These are phyloP conservation scores for Pulicaria dysenterica DNA, from an alignment of 129 eudicot species.

Conservation along the genomic window DNA sequence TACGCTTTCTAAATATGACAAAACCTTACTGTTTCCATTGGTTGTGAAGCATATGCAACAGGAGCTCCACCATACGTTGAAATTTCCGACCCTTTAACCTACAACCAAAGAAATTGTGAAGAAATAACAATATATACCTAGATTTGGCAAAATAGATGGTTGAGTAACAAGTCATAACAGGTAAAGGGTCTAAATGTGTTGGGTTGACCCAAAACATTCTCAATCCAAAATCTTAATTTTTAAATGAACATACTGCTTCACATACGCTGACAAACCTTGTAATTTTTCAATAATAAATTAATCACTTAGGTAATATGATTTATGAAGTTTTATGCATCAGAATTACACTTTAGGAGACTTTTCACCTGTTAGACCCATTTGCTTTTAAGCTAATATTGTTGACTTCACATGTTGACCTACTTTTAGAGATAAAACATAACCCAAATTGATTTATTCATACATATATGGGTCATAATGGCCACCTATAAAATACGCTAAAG, in stretches of 20 bases:
- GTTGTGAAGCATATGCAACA: slow-evolving; percentile 73
- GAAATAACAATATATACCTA: neutral
- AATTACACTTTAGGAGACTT: neutral
- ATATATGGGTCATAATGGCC: neutral
- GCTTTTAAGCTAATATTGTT: neutral
- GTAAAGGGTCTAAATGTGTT: neutral
- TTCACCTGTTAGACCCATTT: neutral
- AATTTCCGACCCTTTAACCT: slow-evolving; percentile 92
- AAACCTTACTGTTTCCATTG: slow-evolving; percentile 77
- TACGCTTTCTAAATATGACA: neutral
- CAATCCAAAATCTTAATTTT: neutral
- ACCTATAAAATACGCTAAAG: slow-evolving; percentile 5
- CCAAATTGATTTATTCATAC: neutral
- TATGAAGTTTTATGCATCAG: slow-evolving; percentile 3
- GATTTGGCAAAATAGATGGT: neutral
- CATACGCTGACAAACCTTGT: neutral
- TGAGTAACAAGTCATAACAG: neutral
- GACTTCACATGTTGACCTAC: neutral
- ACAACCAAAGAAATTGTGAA: neutral
- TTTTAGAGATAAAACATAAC: neutral
- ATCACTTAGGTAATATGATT: neutral
- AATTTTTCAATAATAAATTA: neutral
- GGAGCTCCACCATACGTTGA: slow-evolving; percentile 64
- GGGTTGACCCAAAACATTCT: neutral
- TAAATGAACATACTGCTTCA: neutral